These are phyloP conservation scores for Paramecium sexaurelia DNA, from an alignment of 73 alveolate genomes.

Conservation along the genomic window DNA sequence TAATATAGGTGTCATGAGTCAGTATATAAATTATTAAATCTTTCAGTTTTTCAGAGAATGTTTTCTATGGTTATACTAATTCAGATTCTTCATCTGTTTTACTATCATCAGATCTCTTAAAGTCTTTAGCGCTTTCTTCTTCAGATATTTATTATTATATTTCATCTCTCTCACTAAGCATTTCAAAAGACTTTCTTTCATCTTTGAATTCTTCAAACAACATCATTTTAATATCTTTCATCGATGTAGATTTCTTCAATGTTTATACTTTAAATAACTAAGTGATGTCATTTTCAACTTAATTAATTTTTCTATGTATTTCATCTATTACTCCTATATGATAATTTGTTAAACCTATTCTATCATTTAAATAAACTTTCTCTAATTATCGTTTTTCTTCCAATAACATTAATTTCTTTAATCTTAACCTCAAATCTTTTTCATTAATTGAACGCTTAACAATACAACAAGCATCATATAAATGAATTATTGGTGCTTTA, in stretches of 20 bases:
- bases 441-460: not conserved
- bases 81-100: not conserved
- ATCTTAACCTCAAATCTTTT: slow-evolving; percentile 10
- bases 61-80: not conserved
- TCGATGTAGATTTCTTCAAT: not conserved
- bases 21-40: not conserved
- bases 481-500: slow-evolving; percentile 25
- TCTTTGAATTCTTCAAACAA: not conserved
- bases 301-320: not conserved
- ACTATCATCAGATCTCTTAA: not conserved
- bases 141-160: not conserved
- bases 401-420: not conserved
- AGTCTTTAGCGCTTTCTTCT: not conserved
- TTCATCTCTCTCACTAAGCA: slow-evolving; percentile 3
- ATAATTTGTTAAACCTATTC: not conserved
- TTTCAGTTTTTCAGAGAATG: not conserved
- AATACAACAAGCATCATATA: slow-evolving; percentile 34
- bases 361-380: slow-evolving; percentile 13
- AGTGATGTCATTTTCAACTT: not conserved
- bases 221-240: not conserved
- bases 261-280: not conserved
- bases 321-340: not conserved
- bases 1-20: slow-evolving; percentile 29
- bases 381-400: slow-evolving; percentile 14
- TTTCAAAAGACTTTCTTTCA: not conserved